Conservation (phyloP, 179 eudicot species). For the Silene vulgaris region DNA sequence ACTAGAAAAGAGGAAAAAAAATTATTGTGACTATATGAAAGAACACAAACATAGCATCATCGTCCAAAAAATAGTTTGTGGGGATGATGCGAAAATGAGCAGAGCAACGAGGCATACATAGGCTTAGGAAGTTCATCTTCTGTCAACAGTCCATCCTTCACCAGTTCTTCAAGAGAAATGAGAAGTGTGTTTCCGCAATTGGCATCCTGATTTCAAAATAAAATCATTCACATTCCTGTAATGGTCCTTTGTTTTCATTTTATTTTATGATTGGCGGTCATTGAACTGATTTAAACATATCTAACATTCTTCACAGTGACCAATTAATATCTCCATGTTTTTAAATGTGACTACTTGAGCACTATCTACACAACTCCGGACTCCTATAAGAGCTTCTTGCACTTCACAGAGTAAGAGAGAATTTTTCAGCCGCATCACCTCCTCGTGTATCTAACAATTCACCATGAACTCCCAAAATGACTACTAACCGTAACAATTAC, state of each 20-base stretch:
- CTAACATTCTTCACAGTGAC: neutral
- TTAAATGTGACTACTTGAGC: neutral
- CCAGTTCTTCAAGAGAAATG: slow-evolving; percentile 95
- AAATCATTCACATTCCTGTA: neutral
- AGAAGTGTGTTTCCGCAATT: slow-evolving; percentile 95
- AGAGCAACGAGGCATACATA: slow-evolving; percentile 39
- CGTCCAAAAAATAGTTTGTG: neutral
- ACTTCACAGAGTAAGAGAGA: neutral
- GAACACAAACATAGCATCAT: neutral
- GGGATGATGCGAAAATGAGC: neutral
- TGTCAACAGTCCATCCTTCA: slow-evolving; percentile 76
- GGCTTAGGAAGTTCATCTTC: slow-evolving; percentile 81
- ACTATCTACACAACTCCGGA: neutral
- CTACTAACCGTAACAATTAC: neutral
- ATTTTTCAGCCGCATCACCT: neutral
- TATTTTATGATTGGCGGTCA: neutral
- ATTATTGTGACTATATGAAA: neutral
- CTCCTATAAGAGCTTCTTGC: neutral
- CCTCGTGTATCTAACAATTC: neutral
- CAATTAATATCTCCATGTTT: neutral
- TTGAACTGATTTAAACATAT: neutral
- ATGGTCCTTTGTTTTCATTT: neutral
- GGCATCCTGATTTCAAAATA: slow-evolving; percentile 58
- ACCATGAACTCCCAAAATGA: neutral
- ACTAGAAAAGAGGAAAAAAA: slow-evolving; percentile 29